Evolutionary conservation across 2,329 filamentous ascomycete genomes (phyloP).

Genomic region (Ceratocystis papillata): DNA sequence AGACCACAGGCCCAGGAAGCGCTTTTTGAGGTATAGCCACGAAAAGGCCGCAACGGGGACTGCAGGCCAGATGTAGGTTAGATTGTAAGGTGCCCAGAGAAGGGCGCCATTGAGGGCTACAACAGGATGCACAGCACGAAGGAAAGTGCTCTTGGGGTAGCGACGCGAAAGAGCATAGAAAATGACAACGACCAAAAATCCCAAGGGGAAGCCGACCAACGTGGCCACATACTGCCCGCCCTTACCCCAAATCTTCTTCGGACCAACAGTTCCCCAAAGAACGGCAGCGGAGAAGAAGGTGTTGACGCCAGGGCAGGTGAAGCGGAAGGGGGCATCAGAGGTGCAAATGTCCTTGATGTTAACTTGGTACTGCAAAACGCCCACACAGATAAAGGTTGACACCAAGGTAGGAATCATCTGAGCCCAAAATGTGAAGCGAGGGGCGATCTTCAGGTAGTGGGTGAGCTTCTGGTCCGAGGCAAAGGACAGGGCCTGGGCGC

Average conservation of each 20-base stretch:
- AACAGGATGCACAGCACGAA: conserved; percentile 35
- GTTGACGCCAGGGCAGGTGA: conserved; percentile 34
- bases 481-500: conserved; percentile 43
- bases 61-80: conserved; percentile 37
- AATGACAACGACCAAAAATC: conserved; percentile 30
- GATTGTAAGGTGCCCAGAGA: conserved; percentile 34
- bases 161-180: conserved; percentile 29
- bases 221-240: conserved; percentile 35
- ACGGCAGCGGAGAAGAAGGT: conserved; percentile 38
- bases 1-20: conserved; percentile 33
- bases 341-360: conserved; percentile 34
- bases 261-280: conserved; percentile 38
- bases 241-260: conserved; percentile 35
- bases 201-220: conserved; percentile 33
- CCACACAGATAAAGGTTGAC: conserved; percentile 42
- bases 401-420: conserved; percentile 49
- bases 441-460: conserved; percentile 51
- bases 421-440: conserved; percentile 47
- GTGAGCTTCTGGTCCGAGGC: conserved; percentile 41
- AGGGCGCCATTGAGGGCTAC: conserved; percentile 33
- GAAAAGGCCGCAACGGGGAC: conserved; percentile 35
- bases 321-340: conserved; percentile 31
- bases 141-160: conserved; percentile 30
- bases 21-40: conserved; percentile 36
- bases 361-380: conserved; percentile 39